Percentiles rank a stretch among this genome's conserved stretches.
Conservation (phyloP, 176 grass and related monocot species). For the Oryza australiensis region DNA sequence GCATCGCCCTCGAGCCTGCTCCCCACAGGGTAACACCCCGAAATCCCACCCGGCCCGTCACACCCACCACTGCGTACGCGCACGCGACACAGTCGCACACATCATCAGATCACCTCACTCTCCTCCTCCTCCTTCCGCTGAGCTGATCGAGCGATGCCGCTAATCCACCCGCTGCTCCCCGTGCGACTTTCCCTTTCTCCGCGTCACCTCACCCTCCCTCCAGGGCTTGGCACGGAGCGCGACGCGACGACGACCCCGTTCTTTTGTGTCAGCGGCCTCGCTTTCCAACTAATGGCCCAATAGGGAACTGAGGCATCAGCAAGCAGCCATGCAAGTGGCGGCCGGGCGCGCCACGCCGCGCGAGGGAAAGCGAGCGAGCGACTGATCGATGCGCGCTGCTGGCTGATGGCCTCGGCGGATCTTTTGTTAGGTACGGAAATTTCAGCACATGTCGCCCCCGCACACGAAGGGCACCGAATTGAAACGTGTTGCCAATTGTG, state of each 20-base stretch:
- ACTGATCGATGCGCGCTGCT: background rate
- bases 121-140: background rate
- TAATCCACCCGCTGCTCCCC: background rate
- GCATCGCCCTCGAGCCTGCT: slow-evolving; percentile 90
- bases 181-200: slow-evolving; percentile 11
- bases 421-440: background rate
- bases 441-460: background rate
- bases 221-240: background rate
- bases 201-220: too few relatives aligned
- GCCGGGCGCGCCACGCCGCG: background rate
- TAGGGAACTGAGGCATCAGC: background rate
- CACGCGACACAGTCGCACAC: background rate
- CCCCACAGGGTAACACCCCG: slow-evolving; percentile 62
- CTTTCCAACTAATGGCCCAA: slow-evolving; percentile 39
- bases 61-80: too few relatives aligned
- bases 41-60: background rate
- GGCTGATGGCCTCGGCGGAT: background rate
- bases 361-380: background rate
- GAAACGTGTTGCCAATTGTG: background rate
- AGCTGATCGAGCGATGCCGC: background rate
- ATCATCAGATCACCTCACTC: background rate
- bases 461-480: background rate
- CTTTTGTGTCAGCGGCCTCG: slow-evolving; percentile 13
- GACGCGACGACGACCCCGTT: background rate
- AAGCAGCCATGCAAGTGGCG: slow-evolving; percentile 39